Percentiles rank a stretch among this genome's conserved stretches.
These are phyloP conservation scores for Nannizziopsis barbatae DNA, from an alignment of 2,329 filamentous ascomycete species.

Conservation along the genomic window DNA sequence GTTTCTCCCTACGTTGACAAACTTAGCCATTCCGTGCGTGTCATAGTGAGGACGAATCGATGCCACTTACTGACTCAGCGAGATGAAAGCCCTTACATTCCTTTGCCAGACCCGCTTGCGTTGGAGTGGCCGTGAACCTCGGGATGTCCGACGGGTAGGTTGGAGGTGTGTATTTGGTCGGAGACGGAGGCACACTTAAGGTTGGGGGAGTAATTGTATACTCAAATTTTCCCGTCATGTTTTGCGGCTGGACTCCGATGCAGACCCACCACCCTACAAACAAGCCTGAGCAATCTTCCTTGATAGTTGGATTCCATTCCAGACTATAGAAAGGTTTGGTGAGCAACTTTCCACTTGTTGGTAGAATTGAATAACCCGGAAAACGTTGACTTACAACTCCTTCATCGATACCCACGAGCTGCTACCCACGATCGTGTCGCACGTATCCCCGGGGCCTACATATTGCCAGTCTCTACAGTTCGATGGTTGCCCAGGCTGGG, in stretches of 20 bases:
- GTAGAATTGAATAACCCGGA: not conserved
- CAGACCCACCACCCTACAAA: slow-evolving; percentile 12
- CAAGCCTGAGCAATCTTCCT: slow-evolving; percentile 15
- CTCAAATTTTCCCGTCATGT: not conserved
- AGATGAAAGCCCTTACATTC: slow-evolving; percentile 2
- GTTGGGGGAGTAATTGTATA: not conserved
- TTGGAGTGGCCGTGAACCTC: not conserved
- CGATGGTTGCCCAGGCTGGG: slow-evolving; percentile 8
- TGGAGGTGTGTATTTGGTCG: not conserved
- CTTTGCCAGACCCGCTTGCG: not conserved
- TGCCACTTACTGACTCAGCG: not conserved
- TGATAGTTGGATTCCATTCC: slow-evolving; percentile 8
- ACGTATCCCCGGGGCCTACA: slow-evolving; percentile 2
- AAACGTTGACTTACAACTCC: slow-evolving; percentile 1
- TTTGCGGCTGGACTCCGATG: slow-evolving; percentile 1
- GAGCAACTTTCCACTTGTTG: not conserved
- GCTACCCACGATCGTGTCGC: not conserved
- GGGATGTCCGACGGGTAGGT: not conserved
- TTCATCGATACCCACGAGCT: slow-evolving; percentile 5
- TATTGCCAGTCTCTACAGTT: slow-evolving; percentile 6
- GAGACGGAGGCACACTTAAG: not conserved
- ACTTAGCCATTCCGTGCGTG: no score
- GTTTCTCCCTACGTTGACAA: no score
- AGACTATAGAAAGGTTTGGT: not conserved
- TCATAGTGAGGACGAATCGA: not conserved